Evolutionary conservation across 345 rosid genomes (phyloP).

Genomic region (Sonneratia caseolaris): DNA sequence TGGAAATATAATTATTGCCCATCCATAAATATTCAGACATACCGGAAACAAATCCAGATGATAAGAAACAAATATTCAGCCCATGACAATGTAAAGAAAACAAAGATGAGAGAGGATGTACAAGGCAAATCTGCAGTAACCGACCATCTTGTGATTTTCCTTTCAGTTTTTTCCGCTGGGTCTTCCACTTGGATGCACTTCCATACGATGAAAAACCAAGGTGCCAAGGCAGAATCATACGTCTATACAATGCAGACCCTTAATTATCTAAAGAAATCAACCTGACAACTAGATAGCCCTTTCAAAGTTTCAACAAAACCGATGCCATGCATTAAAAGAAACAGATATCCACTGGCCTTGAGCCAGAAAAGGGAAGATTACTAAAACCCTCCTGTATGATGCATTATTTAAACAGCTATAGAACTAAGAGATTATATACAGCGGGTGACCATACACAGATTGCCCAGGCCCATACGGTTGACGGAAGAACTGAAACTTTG

Average conservation of each 20-base stretch:
- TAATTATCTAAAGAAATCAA: too few relatives aligned
- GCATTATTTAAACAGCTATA: conserved; percentile 3
- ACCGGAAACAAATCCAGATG: background rate
- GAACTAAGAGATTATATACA: conserved; percentile 10
- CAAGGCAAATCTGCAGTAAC: background rate
- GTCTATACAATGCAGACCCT: too few relatives aligned
- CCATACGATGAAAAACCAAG: background rate
- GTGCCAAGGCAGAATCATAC: too few relatives aligned
- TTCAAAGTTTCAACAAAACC: background rate
- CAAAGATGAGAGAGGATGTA: background rate
- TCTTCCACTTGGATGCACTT: background rate
- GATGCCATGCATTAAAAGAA: background rate
- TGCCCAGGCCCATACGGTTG: background rate
- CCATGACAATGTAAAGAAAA: background rate
- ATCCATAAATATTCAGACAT: background rate
- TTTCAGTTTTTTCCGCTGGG: background rate
- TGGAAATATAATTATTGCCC: too few relatives aligned
- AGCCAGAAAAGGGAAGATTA: background rate
- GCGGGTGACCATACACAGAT: background rate
- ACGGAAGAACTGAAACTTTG: background rate
- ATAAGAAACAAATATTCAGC: background rate
- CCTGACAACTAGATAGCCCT: too few relatives aligned
- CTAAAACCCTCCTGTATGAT: conserved; percentile 2
- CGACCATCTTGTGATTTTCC: background rate
- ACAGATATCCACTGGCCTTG: background rate